Evolutionary conservation across 1,284 basidiomycete genomes (phyloP).

Genomic region (Pseudozyma flocculosa): DNA sequence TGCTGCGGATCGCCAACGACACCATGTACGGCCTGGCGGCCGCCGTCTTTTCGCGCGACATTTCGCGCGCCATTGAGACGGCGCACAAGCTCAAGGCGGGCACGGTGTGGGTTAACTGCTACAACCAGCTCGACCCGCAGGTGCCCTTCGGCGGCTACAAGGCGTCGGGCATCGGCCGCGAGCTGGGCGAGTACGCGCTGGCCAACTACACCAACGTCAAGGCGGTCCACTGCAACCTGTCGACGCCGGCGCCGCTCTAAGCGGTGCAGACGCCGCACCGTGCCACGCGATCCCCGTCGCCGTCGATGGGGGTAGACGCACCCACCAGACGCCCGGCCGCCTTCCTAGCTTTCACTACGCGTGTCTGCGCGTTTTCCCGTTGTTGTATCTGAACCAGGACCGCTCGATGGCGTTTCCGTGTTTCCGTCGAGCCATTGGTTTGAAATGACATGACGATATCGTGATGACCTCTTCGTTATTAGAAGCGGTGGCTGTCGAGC

Average conservation of each 20-base stretch:
- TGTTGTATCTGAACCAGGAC: too few relatives aligned
- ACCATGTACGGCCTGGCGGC: constrained; percentile 81
- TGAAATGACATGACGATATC: too few relatives aligned
- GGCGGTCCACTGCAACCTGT: constrained; percentile 75
- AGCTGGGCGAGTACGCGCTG: constrained; percentile 55
- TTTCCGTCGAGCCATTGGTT: too few relatives aligned
- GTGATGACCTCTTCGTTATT: too few relatives aligned
- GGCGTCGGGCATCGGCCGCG: constrained; percentile 51
- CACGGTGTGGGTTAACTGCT: constrained; percentile 73
- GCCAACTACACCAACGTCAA: constrained; percentile 80
- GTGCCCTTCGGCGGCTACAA: constrained; percentile 44
- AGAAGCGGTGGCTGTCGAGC: too few relatives aligned
- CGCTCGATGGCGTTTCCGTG: too few relatives aligned
- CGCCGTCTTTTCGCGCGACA: constrained; percentile 78
- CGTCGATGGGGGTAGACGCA: too few relatives aligned
- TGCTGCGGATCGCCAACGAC: constrained; percentile 76
- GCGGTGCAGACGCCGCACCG: too few relatives aligned
- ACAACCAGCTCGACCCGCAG: constrained; percentile 41
- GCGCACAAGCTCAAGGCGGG: constrained; percentile 79
- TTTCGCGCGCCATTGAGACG: constrained; percentile 72
- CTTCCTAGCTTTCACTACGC: too few relatives aligned
- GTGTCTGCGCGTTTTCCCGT: too few relatives aligned
- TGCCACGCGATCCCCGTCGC: too few relatives aligned
- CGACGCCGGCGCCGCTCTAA: constrained; percentile 41
- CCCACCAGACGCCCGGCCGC: too few relatives aligned